Evolutionary conservation across 352 stramenopile genomes (phyloP).

Genomic region (Thalassiosira oceanica): DNA sequence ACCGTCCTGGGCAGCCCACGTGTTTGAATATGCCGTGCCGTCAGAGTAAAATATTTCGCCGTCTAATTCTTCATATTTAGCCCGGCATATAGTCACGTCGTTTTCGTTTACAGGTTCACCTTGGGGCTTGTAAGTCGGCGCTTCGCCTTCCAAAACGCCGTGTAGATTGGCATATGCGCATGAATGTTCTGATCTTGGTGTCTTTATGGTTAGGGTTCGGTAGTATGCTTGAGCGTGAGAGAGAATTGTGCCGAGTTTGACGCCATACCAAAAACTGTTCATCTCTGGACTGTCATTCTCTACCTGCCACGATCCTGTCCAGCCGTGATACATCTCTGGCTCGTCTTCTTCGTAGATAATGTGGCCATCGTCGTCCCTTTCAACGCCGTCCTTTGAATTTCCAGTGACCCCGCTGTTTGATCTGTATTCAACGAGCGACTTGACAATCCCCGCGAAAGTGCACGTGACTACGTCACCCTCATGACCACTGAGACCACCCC

Average conservation of each 20-base stretch:
- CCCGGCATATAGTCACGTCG: neutral
- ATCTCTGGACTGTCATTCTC: conserved; percentile 1
- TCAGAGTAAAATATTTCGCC: neutral
- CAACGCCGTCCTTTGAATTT: too few relatives aligned
- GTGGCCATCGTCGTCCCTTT: neutral
- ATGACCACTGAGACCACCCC: too few relatives aligned
- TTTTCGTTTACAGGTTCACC: neutral
- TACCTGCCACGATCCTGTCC: neutral
- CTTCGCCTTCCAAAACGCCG: too few relatives aligned
- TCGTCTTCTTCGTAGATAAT: neutral
- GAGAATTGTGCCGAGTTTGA: too few relatives aligned
- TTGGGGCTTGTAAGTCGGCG: too few relatives aligned
- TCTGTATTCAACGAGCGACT: too few relatives aligned
- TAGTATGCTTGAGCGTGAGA: too few relatives aligned
- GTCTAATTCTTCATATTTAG: neutral
- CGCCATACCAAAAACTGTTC: neutral
- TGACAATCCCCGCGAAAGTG: too few relatives aligned
- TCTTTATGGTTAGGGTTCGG: neutral
- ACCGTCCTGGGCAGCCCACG: neutral
- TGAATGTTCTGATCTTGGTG: neutral
- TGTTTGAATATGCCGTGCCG: neutral
- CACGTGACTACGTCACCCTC: too few relatives aligned
- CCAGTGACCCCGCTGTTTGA: too few relatives aligned
- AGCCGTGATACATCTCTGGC: neutral
- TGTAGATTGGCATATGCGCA: too few relatives aligned